Conservation (phyloP, 805 yeast genomes). For the Zygotorulaspora florentina region DNA sequence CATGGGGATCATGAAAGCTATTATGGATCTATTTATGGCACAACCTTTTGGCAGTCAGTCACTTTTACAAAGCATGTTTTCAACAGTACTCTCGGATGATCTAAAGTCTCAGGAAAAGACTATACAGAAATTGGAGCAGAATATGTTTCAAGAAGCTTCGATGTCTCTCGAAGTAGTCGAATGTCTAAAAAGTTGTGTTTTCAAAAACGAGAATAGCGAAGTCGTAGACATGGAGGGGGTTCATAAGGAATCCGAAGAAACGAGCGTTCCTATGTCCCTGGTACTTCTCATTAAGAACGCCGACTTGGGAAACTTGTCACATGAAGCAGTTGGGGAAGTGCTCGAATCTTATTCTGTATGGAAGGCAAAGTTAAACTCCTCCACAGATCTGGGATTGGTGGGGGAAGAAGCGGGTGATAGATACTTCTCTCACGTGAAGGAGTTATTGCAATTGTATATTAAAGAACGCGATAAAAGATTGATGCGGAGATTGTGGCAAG, state of each 20-base stretch:
- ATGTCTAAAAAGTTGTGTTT: conserved; percentile 33
- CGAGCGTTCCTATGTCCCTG: conserved; percentile 27
- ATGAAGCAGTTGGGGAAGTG: conserved; percentile 26
- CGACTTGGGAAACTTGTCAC: conserved; percentile 17
- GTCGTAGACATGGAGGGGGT: conserved; percentile 30
- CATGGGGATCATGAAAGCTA: conserved; percentile 68
- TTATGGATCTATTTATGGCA: conserved; percentile 80
- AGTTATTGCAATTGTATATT: conserved; percentile 57
- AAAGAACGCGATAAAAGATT: conserved; percentile 73
- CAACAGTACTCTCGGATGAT: conserved; percentile 71
- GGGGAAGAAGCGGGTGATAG: conserved; percentile 34
- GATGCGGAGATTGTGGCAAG: conserved; percentile 76
- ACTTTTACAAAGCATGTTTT: conserved; percentile 67
- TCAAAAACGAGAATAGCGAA: conserved; percentile 29
- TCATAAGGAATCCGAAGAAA: conserved; percentile 31
- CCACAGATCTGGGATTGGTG: conserved; percentile 21
- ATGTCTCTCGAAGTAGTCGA: conserved; percentile 26
- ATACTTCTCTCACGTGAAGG: conserved; percentile 51
- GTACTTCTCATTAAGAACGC: conserved; percentile 25
- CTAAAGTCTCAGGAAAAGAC: conserved; percentile 57
- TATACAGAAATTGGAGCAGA: conserved; percentile 43
- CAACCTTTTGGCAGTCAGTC: conserved; percentile 67
- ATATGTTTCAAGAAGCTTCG: conserved; percentile 29
- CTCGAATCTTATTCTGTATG: conserved; percentile 31
- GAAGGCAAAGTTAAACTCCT: conserved; percentile 20